Evolutionary conservation across 306 rosid genomes (phyloP), one percentile per base, ranked within the genome.

Genomic region (Ochetophila trinervis): DNA sequence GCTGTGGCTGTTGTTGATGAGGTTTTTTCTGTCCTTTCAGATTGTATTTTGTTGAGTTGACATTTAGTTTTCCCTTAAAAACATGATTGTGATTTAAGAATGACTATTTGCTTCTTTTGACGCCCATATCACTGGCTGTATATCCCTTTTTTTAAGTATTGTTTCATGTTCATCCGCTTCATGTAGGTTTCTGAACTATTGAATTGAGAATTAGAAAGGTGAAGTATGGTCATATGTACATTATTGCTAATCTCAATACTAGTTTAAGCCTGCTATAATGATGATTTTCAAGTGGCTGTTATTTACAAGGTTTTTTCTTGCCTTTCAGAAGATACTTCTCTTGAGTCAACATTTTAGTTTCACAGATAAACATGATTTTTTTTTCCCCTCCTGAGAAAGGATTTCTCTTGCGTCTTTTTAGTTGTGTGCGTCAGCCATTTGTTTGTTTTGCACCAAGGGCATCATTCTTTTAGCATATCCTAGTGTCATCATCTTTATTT

Each of bases 1-100:
- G 85, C 96, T 12, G 91, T 94, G 22, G 93, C 99, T 64, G 88
- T 94, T 66, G 99, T 94, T 63, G 99, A 94, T 6, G 99, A 94
- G 99, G 99, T 94, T 54, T 20, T 71, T 72, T 57, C 61, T 57
- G 62, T 58, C 69, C 63, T 9, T 42, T 58, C 64, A 57, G 59
- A 24, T 7, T 58, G 12, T 57, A 57, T 53, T 30, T 67, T 54
- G 21, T 34, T 72, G 21, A 47, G 45, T 62, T 74, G n/a, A 20
- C 30, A 55, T 69, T 70, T 15, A 55, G 15, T 57, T 55, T 57
- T 76, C 60, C 50, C 48, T 36, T 42, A 57, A 63, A 32, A 64
- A 35, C 53, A 32, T 53, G 64, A 37, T 71, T 57, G 68, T 30
- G 52, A 59, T 66, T 77, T 61, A 32, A 21, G 13, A 16, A 27